phyloP scores from a whole-genome alignment of 306 rosid genomes.

The Cucumis cinereus region DNA sequence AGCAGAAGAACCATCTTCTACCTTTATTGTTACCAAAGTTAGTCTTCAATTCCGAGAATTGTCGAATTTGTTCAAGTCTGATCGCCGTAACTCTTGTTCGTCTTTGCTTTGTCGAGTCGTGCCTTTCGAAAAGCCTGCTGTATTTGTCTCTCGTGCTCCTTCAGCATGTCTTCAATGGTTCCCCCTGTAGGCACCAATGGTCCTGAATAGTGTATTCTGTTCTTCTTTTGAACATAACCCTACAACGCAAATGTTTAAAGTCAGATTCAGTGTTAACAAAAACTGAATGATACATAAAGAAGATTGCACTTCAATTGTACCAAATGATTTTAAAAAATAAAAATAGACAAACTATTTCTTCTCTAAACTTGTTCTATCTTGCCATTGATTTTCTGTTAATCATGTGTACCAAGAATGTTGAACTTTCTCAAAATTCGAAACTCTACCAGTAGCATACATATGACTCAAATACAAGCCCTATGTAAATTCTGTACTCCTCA shows the following conservation, averaged over 20 bases:
- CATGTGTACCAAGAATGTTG: not conserved
- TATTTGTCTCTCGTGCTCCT: conserved; percentile 79
- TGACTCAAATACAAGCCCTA: not conserved
- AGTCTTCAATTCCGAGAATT: not conserved
- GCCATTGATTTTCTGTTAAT: not conserved
- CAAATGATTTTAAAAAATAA: not conserved
- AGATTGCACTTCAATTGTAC: not conserved
- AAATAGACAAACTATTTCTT: not conserved
- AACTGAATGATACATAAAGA: not conserved
- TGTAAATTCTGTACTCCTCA: not conserved
- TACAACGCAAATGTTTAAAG: conserved; percentile 18
- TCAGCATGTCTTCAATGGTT: conserved; percentile 76
- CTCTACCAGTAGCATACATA: not conserved
- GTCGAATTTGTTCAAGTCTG: not conserved
- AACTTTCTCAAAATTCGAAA: not conserved
- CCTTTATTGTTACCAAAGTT: not conserved
- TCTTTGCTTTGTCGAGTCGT: conserved; percentile 31
- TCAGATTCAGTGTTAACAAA: not conserved
- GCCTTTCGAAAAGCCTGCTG: conserved; percentile 87
- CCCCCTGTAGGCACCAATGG: conserved; percentile 71
- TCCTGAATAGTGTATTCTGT: conserved; percentile 80
- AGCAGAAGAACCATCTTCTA: not conserved
- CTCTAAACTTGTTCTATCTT: not conserved
- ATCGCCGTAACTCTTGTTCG: conserved; percentile 7
- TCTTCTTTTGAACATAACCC: conserved; percentile 50